Evolutionary conservation across 768 basidiomycete genomes (phyloP), one percentile per base, ranked within the genome.

Genomic region (Naganishia vishniacii): DNA sequence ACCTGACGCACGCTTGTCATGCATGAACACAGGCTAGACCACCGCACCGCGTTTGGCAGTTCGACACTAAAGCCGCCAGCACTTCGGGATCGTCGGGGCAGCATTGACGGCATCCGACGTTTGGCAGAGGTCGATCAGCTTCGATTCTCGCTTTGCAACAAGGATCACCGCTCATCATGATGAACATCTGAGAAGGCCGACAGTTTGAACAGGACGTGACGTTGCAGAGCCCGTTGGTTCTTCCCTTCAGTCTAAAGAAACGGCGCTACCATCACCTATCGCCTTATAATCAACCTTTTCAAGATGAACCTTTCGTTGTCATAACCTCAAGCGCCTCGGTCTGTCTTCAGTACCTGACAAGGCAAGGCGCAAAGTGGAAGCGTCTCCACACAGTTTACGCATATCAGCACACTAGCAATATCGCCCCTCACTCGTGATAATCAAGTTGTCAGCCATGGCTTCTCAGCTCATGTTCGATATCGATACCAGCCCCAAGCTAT

Each of bases 281-380:
- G 34, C 31, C 25, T 15, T n/a, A 4, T 23, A 18, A 29, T 31
- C 51, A 4, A 7, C 32, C 18, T 16, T n/a, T 20, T 37, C 51
- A 25, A 53, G 51, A 53, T 53, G 51, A 53, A 53, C 34, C 31
- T 53, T 20, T 53, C 3, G 18, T 53, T 25, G 51, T 37, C 51
- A 37, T 53, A 53, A 37, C 51, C n/a, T 34, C 20, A 9, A 25
- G 51, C 51, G 51, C 51, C 32, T 53, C 34, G 31, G 31, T 53
- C 51, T 34, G 51, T 53, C 51, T 53, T 37, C 25, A 31, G 31
- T 40, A 53, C 51, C 51, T 53, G 51, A 53, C 51, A 53, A 34
- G 51, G 51, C 51, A 53, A 49, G 51, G 51, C 51, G 34, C 51
- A 37, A n/a, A 49, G 18, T 16, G 18, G 51, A 25, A 34, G 9